Base-by-base conservation (phyloP, 164 flowering plant species). In the Brasenia schreberi region DNA sequence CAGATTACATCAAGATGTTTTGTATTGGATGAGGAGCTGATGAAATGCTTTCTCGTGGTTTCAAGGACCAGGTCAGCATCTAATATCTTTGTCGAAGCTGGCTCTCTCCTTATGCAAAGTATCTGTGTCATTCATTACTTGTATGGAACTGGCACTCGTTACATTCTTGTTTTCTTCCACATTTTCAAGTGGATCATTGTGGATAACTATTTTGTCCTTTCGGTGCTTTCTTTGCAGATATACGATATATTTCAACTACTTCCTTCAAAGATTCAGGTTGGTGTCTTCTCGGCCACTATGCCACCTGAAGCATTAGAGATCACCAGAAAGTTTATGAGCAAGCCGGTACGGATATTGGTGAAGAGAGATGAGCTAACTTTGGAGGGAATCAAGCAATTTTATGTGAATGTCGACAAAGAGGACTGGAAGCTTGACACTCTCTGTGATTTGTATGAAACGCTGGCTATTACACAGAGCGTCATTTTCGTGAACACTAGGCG, bases 11-110 rank as follows among this genome's bases (percentile, higher is more conserved):
- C 64, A 87, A 76, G 75, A 90, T 90, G n/a, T 89, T 88, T 90
- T 77, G 94, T 87, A 5, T 65, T 89, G 72, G 96, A 89, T 76
- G 96, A 89, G 77, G n/a, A n/a, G 96, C 96, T 42, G 92, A 89
- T 83, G 92, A 89, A 72, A 89, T 89, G 92, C 96, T 89, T 67
- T 87, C 96, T 7, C 77, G 88, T 27, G 96, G 94, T 72, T 90
- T 90, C 70, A 88, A 90, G 77, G 96, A 87, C 72, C 96, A 89
- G 96, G 94, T 87, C 12, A 2, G 5, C 64, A 45, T 45, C 12
- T 12, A 45, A 2, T 45, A 45, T 12, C 5, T 45, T 12, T 45
- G 12, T 23, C 27, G 2, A 23, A 33, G 39, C 4, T 33, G 2
- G 39, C 4, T 33, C 4, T 1, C 39, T 33, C 39, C 27, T 23